phyloP scores from a whole-genome alignment of 139 green algal species.

The Pycnococcus provasolii region DNA sequence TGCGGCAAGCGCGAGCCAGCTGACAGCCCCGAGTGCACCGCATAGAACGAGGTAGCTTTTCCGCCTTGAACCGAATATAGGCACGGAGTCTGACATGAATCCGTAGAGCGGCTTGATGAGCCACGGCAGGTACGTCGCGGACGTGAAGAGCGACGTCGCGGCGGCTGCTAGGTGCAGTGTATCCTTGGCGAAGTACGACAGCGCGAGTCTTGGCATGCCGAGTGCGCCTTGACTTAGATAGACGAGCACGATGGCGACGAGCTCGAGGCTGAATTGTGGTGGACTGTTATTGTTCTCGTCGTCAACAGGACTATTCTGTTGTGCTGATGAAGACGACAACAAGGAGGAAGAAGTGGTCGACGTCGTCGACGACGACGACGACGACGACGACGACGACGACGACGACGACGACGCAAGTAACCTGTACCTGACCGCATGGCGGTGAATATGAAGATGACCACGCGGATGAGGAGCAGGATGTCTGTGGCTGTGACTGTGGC shows the following conservation, averaged over 20 bases:
- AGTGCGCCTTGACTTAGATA: conserved; percentile 95
- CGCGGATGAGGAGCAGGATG: too few relatives aligned
- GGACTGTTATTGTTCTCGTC: too few relatives aligned
- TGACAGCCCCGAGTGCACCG: conserved; percentile 42
- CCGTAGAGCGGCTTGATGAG: conserved; percentile 90
- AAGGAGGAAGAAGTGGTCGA: too few relatives aligned
- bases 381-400: too few relatives aligned
- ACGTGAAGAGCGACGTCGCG: conserved; percentile 52
- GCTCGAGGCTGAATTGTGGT: conserved; percentile 10
- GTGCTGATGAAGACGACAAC: too few relatives aligned
- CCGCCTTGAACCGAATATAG: conserved; percentile 80
- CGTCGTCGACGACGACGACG: too few relatives aligned
- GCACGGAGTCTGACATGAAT: conserved; percentile 80
- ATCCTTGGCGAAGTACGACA: conserved; percentile 89
- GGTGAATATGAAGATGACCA: too few relatives aligned
- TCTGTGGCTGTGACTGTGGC: too few relatives aligned
- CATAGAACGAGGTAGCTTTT: conserved; percentile 73
- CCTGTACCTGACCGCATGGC: too few relatives aligned
- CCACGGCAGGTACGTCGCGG: conserved; percentile 54
- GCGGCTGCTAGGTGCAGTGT: conserved; percentile 70
- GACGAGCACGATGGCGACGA: conserved; percentile 43
- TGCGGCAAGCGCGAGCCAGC: conserved; percentile 52
- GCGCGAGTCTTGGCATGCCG: conserved; percentile 69
- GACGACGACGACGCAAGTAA: too few relatives aligned
- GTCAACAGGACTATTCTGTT: too few relatives aligned